These are phyloP conservation scores for Amanita brunnescens DNA, from an alignment of 768 basidiomycete genomes.

Conservation along the genomic window DNA sequence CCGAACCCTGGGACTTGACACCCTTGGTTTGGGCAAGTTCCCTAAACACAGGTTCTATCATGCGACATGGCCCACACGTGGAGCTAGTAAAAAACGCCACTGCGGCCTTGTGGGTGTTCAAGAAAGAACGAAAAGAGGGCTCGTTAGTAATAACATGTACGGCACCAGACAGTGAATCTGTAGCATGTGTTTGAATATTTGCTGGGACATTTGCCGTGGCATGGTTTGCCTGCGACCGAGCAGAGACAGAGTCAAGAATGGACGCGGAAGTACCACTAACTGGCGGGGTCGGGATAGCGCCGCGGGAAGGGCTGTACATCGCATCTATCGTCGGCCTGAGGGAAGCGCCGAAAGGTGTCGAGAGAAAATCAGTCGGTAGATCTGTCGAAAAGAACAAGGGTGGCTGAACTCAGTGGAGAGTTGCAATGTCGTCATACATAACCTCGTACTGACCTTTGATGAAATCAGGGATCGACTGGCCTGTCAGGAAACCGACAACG, in stretches of 20 bases:
- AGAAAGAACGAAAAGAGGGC: constrained; percentile 57
- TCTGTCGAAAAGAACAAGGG: constrained; percentile 28
- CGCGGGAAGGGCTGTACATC: constrained; percentile 63
- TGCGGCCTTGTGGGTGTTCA: constrained; percentile 60
- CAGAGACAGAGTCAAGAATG: constrained; percentile 48
- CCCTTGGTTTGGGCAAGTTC: constrained; percentile 60
- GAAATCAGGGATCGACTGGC: constrained; percentile 68
- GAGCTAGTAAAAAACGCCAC: constrained; percentile 78
- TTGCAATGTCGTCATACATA: constrained; percentile 10
- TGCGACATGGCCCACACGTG: constrained; percentile 69
- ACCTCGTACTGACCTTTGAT: constrained; percentile 64
- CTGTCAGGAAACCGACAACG: constrained; percentile 79
- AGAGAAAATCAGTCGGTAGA: constrained; percentile 75
- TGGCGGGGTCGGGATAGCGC: constrained; percentile 25
- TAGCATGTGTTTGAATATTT: constrained; percentile 26
- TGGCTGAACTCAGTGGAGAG: background rate
- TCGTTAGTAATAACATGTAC: constrained; percentile 70
- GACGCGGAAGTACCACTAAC: constrained; percentile 29
- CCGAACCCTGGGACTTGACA: constrained; percentile 10
- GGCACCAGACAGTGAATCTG: constrained; percentile 47
- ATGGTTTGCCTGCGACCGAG: constrained; percentile 32
- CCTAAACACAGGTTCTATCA: constrained; percentile 82
- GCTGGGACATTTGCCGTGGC: constrained; percentile 13
- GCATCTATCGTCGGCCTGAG: constrained; percentile 86
- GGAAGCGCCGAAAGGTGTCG: constrained; percentile 80